Conservation (phyloP, 2,329 filamentous ascomycete species). For the Fusarium luffae region DNA sequence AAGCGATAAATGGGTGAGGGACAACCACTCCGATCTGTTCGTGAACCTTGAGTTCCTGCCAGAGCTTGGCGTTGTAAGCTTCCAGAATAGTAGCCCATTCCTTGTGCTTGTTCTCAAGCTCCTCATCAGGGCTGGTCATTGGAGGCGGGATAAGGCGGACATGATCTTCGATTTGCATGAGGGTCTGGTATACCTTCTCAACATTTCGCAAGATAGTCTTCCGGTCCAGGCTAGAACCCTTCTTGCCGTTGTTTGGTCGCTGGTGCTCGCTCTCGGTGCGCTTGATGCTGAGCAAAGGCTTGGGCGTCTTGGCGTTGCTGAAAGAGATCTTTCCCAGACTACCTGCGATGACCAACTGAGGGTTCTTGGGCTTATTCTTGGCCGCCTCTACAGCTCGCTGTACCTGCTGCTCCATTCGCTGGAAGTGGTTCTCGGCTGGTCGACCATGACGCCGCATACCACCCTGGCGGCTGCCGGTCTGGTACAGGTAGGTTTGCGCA, state of each 20-base stretch:
- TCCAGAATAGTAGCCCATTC: constrained; percentile 74
- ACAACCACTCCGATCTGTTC: constrained; percentile 85
- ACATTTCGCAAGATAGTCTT: constrained; percentile 88
- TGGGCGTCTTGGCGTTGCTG: constrained; percentile 97
- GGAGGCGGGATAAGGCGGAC: constrained; percentile 79
- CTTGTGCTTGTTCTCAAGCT: constrained; percentile 77
- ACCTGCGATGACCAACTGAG: constrained; percentile 94
- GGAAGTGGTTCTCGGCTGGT: constrained; percentile 95
- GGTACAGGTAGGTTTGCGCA: constrained; percentile 96
- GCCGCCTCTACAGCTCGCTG: constrained; percentile 96
- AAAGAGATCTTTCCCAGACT: constrained; percentile 98
- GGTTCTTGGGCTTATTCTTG: constrained; percentile 97
- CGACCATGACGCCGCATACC: constrained; percentile 79
- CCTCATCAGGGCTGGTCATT: constrained; percentile 70
- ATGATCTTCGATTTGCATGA: constrained; percentile 96
- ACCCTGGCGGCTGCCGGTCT: constrained; percentile 87
- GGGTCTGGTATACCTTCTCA: constrained; percentile 84
- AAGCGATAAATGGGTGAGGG: constrained; percentile 93
- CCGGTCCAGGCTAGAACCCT: constrained; percentile 71
- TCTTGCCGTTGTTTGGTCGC: constrained; percentile 62
- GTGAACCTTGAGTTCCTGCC: constrained; percentile 89
- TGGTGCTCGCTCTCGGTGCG: constrained; percentile 76
- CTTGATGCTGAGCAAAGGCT: constrained; percentile 95
- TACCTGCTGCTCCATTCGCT: constrained; percentile 99
- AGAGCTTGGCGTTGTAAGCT: constrained; percentile 81